These are phyloP conservation scores for Elongisporangium undulatum DNA, from an alignment of 352 stramenopile species.

Conservation along the genomic window DNA sequence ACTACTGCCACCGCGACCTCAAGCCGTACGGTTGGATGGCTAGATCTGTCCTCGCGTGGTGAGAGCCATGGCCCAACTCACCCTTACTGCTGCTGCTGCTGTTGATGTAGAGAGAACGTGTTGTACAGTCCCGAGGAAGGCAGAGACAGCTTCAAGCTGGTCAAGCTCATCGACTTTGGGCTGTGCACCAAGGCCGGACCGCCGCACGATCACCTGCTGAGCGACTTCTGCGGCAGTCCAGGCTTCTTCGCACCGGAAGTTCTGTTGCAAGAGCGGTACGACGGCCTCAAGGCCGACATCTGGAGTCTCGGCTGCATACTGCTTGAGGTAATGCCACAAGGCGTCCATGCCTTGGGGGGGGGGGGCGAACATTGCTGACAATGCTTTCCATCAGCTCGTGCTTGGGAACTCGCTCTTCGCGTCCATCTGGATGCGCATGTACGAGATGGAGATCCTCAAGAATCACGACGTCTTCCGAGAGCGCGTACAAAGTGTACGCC, in stretches of 20 bases:
- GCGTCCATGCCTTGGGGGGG: background rate
- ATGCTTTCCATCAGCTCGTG: constrained; percentile 35
- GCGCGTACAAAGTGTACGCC: constrained; percentile 24
- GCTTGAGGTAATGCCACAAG: constrained; percentile 42
- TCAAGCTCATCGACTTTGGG: constrained; percentile 85
- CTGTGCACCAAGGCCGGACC: constrained; percentile 50
- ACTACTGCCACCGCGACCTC: constrained; percentile 77
- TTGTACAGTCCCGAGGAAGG: constrained; percentile 33
- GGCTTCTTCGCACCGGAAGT: constrained; percentile 88
- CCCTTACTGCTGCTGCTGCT: too few species aligned
- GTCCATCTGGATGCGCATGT: constrained; percentile 83
- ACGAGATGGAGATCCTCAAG: constrained; percentile 71
- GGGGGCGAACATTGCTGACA: background rate
- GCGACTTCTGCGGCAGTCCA: constrained; percentile 75
- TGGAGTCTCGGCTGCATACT: constrained; percentile 87
- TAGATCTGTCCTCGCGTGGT: background rate
- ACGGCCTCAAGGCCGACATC: constrained; percentile 72
- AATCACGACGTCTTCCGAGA: constrained; percentile 47
- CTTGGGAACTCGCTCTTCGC: constrained; percentile 76
- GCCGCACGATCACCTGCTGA: constrained; percentile 28
- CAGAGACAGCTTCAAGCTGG: constrained; percentile 10
- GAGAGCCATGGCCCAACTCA: background rate
- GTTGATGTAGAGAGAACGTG: constrained; percentile 58
- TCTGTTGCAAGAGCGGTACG: constrained; percentile 54
- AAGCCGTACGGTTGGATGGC: constrained; percentile 43